Evolutionary conservation across 768 basidiomycete species (phyloP), one percentile per base, ranked within the genome.

Genomic region (Tylopilus sp.): DNA sequence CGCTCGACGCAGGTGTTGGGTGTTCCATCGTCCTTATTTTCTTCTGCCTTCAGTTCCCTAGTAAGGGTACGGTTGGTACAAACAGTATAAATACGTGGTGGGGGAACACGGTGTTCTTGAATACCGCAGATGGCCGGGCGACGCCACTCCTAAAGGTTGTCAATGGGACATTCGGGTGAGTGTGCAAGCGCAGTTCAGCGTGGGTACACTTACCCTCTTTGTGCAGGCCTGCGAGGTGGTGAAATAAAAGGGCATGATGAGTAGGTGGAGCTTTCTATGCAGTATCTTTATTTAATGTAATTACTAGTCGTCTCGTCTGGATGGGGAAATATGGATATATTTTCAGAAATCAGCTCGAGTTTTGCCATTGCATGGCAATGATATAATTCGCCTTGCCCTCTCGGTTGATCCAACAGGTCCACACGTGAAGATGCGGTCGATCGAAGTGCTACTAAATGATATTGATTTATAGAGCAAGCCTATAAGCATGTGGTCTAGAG

Each of bases 1-100:
- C 84, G 4, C 61, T 89, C 59, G 87, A 87, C 59, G 78, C 86
- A 14, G 86, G 87, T n/a, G 72, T 86, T 10, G 85, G 85, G 0
- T 57, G 87, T 17, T 69, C 77, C 21, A 68, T 78, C 4, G 69
- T 87, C 24, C 22, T 82, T 43, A 77, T 86, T 37, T 85, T 82
- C 71, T 84, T 85, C 66, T 58, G 63, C 33, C 73, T 87, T n/a
- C 82, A 89, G 68, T 87, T 81, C 60, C 87, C 86, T 2, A 57
- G 56, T 52, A 76, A 86, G 50, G 85, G 86, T 4, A 69, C 68
- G 12, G 85, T 89, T 55, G 87, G 84, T 7, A 6, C 62, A 12
- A 70, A 72, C 30, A 83, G 54, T 8, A 64, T 89, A 38, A 79
- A 80, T 54, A 47, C 55, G 4, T 89, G 87, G 88, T 89, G 86